Evolutionary conservation across 306 rosid genomes (phyloP), one percentile per base, ranked within the genome.

Genomic region (Adenanthera pavonina): DNA sequence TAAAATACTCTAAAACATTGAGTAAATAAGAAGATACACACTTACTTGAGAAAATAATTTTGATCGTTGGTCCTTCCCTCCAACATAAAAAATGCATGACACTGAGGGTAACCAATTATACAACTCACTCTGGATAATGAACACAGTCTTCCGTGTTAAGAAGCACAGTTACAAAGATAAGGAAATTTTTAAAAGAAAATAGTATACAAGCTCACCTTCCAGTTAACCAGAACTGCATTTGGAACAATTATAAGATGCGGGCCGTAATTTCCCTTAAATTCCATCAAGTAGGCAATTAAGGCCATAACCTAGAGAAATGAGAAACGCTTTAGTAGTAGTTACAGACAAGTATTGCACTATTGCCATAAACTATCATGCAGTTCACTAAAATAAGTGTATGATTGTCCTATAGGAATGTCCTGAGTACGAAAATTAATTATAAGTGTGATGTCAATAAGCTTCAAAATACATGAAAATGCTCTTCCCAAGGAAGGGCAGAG

Each of bases 161-260:
- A 61, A 75, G 36, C 68, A 33, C 7, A 43, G 16, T 60, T 10
- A 75, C 67, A 59, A 77, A 67, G 68, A 74, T 61, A 16, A 53
- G 44, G 54, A 13, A 44, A 17, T 48, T 38, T 69, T 30, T 20
- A 62, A 47, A 36, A 68, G 14, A 40, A 5, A 35, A 9, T 5
- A 52, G 34, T 19, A 6, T 13, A 14, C 20, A 70, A 78, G n/a
- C 90, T 61, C 80, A 92, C 99, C 98, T 96, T 96, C 99, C 99
- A 96, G 84, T 96, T 96, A 67, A 96, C 99, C 91, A 96, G 83
- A 88, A 96, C 99, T 56, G 99, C 99, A 87, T 96, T 96, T 62
- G 99, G 99, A 61, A 96, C 99, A 59, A 96, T 92, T 72, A 96
- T 94, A 82, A 96, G 99, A 92, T 96, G 99, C 15, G 99, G 99